Evolutionary conservation across 768 basidiomycete species (phyloP).

Genomic region (Floccularia luteovirens): DNA sequence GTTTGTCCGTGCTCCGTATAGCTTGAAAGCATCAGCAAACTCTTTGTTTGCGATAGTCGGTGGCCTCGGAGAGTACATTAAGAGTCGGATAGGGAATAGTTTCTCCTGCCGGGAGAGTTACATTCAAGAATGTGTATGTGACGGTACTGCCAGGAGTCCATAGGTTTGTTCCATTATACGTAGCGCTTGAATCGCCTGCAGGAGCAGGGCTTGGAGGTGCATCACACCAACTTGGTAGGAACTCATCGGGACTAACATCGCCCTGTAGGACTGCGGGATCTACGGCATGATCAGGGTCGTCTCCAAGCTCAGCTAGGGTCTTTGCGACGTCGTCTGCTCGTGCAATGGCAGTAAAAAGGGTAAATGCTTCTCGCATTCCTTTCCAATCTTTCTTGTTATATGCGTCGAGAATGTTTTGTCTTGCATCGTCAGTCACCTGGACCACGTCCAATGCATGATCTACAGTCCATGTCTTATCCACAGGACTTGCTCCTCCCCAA

Average conservation of each 20-base stretch:
- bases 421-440: neutral
- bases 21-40: neutral
- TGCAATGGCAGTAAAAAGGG: neutral
- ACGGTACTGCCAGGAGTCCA: neutral
- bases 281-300: neutral
- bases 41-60: neutral
- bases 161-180: neutral
- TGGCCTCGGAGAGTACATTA: neutral
- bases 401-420: neutral
- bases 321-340: neutral
- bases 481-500: neutral
- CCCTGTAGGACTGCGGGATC: neutral
- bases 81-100: neutral
- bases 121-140: neutral
- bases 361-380: neutral
- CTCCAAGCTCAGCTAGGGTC: neutral
- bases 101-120: neutral
- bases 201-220: neutral
- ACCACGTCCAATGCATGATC: neutral
- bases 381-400: neutral
- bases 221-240: neutral
- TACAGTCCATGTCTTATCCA: neutral
- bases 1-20: neutral
- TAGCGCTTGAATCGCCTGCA: neutral
- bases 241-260: neutral